These are phyloP conservation scores for Ceratobasidium theobromae DNA, from an alignment of 1,284 basidiomycete species.

Conservation along the genomic window DNA sequence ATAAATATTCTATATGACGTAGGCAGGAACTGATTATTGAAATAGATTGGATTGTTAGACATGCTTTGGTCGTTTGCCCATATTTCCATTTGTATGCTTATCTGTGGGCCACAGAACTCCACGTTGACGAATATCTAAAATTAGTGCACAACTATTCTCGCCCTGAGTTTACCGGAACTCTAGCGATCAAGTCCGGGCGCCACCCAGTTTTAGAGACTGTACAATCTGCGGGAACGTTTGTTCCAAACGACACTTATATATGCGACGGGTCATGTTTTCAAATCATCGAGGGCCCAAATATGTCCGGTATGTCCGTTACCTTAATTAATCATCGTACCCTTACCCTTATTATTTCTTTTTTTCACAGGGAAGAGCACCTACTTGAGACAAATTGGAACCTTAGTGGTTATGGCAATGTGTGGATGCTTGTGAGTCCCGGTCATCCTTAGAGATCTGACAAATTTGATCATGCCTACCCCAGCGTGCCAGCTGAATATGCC, in stretches of 20 bases:
- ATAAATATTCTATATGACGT: neutral
- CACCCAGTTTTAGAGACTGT: slow-evolving; percentile 84
- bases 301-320: slow-evolving; percentile 70
- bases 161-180: slow-evolving; percentile 81
- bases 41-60: slow-evolving; percentile 76
- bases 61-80: slow-evolving; percentile 86
- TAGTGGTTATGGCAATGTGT: slow-evolving; percentile 83
- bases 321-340: too few relatives aligned
- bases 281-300: slow-evolving; percentile 85
- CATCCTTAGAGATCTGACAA: neutral
- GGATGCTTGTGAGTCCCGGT: slow-evolving; percentile 65
- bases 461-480: slow-evolving; percentile 28
- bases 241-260: slow-evolving; percentile 85
- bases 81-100: slow-evolving; percentile 64
- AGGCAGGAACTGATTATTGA: neutral
- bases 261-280: slow-evolving; percentile 82
- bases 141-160: slow-evolving; percentile 77
- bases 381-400: slow-evolving; percentile 79
- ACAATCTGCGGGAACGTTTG: slow-evolving; percentile 65
- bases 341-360: neutral
- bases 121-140: neutral
- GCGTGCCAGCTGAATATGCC: slow-evolving; percentile 86
- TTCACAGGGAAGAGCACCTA: slow-evolving; percentile 85
- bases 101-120: neutral
- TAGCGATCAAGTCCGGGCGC: slow-evolving; percentile 82